Evolutionary conservation across 495 filamentous ascomycete species (phyloP).

Genomic region (Massariosphaeria phaeospora): DNA sequence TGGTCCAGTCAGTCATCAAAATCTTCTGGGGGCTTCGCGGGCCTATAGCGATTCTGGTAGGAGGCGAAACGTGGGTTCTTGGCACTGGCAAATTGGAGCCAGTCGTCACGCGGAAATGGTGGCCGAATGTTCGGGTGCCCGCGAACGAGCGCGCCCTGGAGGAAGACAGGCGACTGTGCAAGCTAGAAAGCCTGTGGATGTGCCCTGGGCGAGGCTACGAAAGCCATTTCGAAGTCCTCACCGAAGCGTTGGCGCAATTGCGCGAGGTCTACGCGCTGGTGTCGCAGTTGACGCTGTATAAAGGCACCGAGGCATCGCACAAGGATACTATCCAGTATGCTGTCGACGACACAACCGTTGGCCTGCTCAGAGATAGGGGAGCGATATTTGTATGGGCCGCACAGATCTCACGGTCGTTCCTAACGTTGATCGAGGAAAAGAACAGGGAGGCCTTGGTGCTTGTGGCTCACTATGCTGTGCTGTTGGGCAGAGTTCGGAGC

Average conservation of each 20-base stretch:
- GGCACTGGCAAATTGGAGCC: slow-evolving; percentile 1
- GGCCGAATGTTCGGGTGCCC: slow-evolving; percentile 9
- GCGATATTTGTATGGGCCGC: slow-evolving; percentile 22
- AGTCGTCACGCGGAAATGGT: slow-evolving; percentile 18
- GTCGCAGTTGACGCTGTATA: slow-evolving; percentile 15
- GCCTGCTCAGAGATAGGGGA: slow-evolving; percentile 21
- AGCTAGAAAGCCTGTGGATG: slow-evolving; percentile 22
- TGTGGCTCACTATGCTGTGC: slow-evolving; percentile 24
- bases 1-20: not conserved
- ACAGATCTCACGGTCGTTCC: slow-evolving; percentile 13
- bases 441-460: slow-evolving; percentile 26
- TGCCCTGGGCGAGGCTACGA: slow-evolving; percentile 7
- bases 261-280: slow-evolving; percentile 19
- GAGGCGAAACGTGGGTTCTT: slow-evolving; percentile 23
- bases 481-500: slow-evolving; percentile 13
- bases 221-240: not conserved
- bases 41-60: slow-evolving; percentile 7
- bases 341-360: slow-evolving; percentile 11
- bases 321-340: not conserved
- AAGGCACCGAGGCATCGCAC: not conserved
- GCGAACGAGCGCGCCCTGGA: slow-evolving; percentile 7
- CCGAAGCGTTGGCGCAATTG: not conserved
- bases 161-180: slow-evolving; percentile 17
- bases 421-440: slow-evolving; percentile 15
- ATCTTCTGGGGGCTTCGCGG: slow-evolving; percentile 18